Conservation (phyloP, 768 basidiomycete genomes). For the Lactarius pseudohatsudake region DNA sequence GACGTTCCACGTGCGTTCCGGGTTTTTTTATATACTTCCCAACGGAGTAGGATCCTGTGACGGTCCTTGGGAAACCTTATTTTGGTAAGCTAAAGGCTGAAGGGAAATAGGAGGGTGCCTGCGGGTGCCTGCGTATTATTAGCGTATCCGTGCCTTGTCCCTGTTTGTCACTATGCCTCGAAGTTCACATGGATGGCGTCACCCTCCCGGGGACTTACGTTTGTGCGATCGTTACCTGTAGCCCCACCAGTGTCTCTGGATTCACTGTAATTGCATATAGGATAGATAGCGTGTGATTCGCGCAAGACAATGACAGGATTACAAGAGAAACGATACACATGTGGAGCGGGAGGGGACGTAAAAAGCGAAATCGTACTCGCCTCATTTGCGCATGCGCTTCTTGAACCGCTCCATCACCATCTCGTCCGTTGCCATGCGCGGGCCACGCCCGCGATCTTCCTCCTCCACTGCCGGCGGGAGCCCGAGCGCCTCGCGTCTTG, state of each 20-base stretch:
- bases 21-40: too few species aligned
- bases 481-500: conserved; percentile 85
- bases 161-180: too few species aligned
- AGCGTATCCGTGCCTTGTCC: too few species aligned
- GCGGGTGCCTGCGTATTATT: too few species aligned
- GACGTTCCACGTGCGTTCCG: too few species aligned
- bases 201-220: too few species aligned
- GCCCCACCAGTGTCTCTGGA: not conserved
- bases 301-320: not conserved
- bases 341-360: not conserved
- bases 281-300: not conserved
- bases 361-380: not conserved
- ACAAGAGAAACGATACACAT: not conserved
- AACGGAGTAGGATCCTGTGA: not conserved
- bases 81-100: not conserved
- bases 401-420: conserved; percentile 96
- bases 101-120: not conserved
- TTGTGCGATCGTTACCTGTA: not conserved
- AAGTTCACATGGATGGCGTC: not conserved
- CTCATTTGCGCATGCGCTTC: conserved; percentile 85
- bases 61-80: not conserved
- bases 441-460: conserved; percentile 42
- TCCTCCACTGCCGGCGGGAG: conserved; percentile 54
- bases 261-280: not conserved
- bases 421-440: conserved; percentile 90